Conservation (phyloP, 2,329 filamentous ascomycete genomes). For the Apiospora arundinis region DNA sequence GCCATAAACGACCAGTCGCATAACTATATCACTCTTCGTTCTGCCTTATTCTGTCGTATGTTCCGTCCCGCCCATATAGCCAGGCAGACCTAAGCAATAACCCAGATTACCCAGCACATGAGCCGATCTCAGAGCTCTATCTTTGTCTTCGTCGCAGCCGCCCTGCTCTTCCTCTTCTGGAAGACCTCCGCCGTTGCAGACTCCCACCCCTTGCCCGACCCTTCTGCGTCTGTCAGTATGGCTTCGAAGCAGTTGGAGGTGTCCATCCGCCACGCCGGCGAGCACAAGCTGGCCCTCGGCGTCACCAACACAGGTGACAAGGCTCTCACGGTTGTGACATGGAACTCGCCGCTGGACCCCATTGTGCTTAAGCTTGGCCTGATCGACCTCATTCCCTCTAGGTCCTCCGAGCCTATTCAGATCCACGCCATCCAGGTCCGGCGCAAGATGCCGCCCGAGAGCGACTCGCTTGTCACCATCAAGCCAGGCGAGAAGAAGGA, state of each 20-base stretch:
- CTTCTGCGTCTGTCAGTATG: conserved; percentile 26
- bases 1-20: conserved; percentile 1
- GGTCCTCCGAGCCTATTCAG: conserved; percentile 41
- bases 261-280: conserved; percentile 36
- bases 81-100: background rate
- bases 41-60: background rate
- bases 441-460: conserved; percentile 48
- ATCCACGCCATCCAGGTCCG: conserved; percentile 46
- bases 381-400: conserved; percentile 46
- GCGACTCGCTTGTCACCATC: conserved; percentile 47
- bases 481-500: conserved; percentile 43
- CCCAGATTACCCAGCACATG: background rate
- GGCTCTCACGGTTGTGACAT: conserved; percentile 49
- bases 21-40: background rate
- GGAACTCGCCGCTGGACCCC: conserved; percentile 53
- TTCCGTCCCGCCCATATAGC: background rate
- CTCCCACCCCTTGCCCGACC: conserved; percentile 31
- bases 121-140: conserved; percentile 19
- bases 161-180: conserved; percentile 30
- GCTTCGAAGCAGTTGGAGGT: conserved; percentile 32
- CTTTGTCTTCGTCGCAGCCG: conserved; percentile 26
- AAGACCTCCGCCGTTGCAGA: conserved; percentile 25
- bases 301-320: conserved; percentile 48
- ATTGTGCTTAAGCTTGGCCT: conserved; percentile 49
- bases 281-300: conserved; percentile 42